Evolutionary conservation across 2,329 filamentous ascomycete species (phyloP).

Genomic region (Eutypa lata): DNA sequence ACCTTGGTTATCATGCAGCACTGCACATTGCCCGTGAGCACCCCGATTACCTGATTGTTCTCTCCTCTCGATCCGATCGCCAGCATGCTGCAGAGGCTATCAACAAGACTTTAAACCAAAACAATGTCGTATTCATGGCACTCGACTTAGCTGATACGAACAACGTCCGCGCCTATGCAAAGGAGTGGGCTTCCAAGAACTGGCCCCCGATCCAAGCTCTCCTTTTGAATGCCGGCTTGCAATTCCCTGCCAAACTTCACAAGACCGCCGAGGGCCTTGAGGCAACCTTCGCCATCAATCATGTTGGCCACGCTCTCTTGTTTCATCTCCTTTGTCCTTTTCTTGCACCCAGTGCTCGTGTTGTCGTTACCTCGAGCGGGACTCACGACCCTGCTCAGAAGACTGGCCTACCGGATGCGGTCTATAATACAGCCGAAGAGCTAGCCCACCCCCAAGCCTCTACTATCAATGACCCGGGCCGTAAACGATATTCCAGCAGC

Average conservation of each 20-base stretch:
- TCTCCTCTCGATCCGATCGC: conserved; percentile 40
- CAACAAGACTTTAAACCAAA: conserved; percentile 37
- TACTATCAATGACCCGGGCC: conserved; percentile 27
- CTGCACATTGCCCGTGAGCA: conserved; percentile 35
- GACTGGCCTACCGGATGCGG: conserved; percentile 37
- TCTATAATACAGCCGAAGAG: conserved; percentile 41
- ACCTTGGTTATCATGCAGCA: conserved; percentile 41
- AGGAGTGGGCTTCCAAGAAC: conserved; percentile 29
- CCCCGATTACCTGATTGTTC: conserved; percentile 38
- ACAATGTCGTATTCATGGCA: conserved; percentile 37
- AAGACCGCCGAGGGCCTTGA: conserved; percentile 42
- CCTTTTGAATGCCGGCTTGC: conserved; percentile 46
- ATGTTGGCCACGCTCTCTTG: conserved; percentile 49
- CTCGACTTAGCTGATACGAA: conserved; percentile 40
- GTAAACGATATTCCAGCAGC: conserved; percentile 39
- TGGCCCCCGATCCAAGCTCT: conserved; percentile 41
- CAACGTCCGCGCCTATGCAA: conserved; percentile 39
- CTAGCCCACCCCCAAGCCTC: conserved; percentile 37
- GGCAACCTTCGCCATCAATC: conserved; percentile 45
- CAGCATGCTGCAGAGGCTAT: conserved; percentile 38
- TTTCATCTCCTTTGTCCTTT: conserved; percentile 42
- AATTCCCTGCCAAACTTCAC: conserved; percentile 34
- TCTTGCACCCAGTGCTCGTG: conserved; percentile 35
- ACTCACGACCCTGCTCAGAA: conserved; percentile 46
- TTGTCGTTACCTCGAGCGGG: conserved; percentile 42